phyloP scores from a whole-genome alignment of 148 eudicot genomes.

The Silene uniflora region DNA sequence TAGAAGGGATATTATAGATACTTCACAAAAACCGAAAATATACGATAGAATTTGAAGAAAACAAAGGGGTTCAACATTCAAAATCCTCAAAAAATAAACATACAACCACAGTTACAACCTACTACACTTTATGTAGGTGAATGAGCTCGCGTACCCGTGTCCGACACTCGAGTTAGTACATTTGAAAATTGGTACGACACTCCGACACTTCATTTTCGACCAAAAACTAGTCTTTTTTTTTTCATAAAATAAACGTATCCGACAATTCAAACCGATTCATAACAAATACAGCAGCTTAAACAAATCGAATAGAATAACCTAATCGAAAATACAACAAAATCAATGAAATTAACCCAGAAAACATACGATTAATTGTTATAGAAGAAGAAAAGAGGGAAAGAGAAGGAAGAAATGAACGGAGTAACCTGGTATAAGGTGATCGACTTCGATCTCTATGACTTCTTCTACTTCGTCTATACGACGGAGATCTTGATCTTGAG shows the following conservation, averaged over 20 bases:
- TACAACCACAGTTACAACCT: too few species aligned
- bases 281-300: neutral
- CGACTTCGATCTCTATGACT: constrained; percentile 71
- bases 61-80: too few species aligned
- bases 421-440: constrained; percentile 93
- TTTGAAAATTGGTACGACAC: too few species aligned
- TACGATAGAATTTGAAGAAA: too few species aligned
- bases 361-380: neutral
- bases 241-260: too few species aligned
- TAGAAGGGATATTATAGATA: too few species aligned
- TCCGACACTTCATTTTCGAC: neutral
- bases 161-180: too few species aligned
- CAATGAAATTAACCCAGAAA: neutral
- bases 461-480: constrained; percentile 54
- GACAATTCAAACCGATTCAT: too few species aligned
- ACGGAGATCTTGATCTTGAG: constrained; percentile 76
- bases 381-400: constrained; percentile 21
- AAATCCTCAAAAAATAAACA: too few species aligned
- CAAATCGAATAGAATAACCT: neutral
- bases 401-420: constrained; percentile 34
- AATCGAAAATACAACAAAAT: neutral
- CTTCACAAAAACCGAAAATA: too few species aligned
- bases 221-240: neutral
- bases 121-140: too few species aligned
- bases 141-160: too few species aligned